Conservation (phyloP, 2,329 filamentous ascomycete genomes). For the Knoxdaviesia proteae region DNA sequence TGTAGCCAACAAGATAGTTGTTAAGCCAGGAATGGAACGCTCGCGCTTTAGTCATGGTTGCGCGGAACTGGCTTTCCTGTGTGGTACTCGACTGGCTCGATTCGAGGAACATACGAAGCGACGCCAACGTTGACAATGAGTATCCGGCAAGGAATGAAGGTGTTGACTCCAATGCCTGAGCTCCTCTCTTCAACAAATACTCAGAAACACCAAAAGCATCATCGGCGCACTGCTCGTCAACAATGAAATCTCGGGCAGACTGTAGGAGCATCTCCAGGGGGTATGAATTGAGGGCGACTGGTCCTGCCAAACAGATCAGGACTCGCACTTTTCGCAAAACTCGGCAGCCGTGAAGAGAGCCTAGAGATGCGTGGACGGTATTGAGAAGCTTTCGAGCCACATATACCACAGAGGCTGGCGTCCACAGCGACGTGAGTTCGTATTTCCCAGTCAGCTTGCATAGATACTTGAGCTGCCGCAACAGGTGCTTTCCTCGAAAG, state of each 20-base stretch:
- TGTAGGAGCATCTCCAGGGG: conserved; percentile 80
- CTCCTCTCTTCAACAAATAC: conserved; percentile 57
- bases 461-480: conserved; percentile 57
- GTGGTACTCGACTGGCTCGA: conserved; percentile 61
- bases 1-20: conserved; percentile 43
- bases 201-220: conserved; percentile 74
- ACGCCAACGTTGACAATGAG: conserved; percentile 57
- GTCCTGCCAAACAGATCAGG: conserved; percentile 56
- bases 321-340: conserved; percentile 73
- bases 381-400: conserved; percentile 62
- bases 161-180: conserved; percentile 37
- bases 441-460: conserved; percentile 45
- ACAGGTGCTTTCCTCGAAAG: conserved; percentile 60
- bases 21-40: conserved; percentile 64
- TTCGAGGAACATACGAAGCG: conserved; percentile 54
- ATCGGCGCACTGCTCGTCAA: conserved; percentile 71
- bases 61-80: conserved; percentile 62
- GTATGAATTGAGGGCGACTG: conserved; percentile 54
- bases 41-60: conserved; percentile 55
- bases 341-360: conserved; percentile 69
- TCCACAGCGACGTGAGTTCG: conserved; percentile 49
- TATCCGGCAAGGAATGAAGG: conserved; percentile 69
- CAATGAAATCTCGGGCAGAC: conserved; percentile 56
- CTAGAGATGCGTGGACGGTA: conserved; percentile 62
- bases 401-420: conserved; percentile 49